A percentile compares a stretch with the other conserved stretches of the same genome.
Conservation (phyloP, 1,284 basidiomycete genomes). For the Cutaneotrichosporon sp. region DNA sequence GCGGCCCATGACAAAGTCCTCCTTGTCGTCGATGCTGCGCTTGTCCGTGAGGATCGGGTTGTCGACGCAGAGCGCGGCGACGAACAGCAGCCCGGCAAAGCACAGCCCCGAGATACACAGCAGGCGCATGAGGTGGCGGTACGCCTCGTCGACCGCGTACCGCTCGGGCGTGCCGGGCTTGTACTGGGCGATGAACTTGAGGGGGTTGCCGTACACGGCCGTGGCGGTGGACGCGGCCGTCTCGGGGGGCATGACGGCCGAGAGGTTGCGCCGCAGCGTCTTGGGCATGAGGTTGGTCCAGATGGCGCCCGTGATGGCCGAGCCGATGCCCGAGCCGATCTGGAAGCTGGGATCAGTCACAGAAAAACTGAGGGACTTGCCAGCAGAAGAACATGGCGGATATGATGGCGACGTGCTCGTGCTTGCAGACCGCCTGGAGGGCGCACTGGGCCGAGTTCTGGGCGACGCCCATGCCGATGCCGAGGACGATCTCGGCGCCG, state of each 20-base stretch:
- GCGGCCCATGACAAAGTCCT: conserved; percentile 25
- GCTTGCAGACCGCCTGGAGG: conserved; percentile 47
- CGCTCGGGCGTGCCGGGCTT: conserved; percentile 45
- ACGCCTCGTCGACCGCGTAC: conserved; percentile 37
- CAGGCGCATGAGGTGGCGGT: conserved; percentile 35
- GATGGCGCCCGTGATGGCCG: conserved; percentile 52
- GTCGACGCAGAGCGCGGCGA: conserved; percentile 24
- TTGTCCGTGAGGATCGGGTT: conserved; percentile 12
- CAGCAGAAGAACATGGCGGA: conserved; percentile 48
- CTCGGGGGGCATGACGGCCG: not conserved
- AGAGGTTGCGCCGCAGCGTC: conserved; percentile 40
- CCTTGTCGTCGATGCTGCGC: conserved; percentile 34
- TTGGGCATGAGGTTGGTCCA: conserved; percentile 34
- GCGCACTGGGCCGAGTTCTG: conserved; percentile 49
- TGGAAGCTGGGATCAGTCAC: conserved; percentile 22
- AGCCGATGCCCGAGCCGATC: conserved; percentile 48
- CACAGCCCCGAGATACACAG: conserved; percentile 39
- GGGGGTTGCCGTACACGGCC: conserved; percentile 40
- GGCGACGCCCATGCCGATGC: conserved; percentile 39
- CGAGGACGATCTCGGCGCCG: conserved; percentile 52
- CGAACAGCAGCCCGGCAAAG: conserved; percentile 27
- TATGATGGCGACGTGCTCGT: conserved; percentile 50
- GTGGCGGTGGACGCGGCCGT: conserved; percentile 7
- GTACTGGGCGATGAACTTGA: conserved; percentile 39
- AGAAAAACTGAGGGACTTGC: not conserved